Evolutionary conservation across 164 flowering plant species (phyloP), one percentile per base, ranked within the genome.

Genomic region (Nymphaea thermarum): DNA sequence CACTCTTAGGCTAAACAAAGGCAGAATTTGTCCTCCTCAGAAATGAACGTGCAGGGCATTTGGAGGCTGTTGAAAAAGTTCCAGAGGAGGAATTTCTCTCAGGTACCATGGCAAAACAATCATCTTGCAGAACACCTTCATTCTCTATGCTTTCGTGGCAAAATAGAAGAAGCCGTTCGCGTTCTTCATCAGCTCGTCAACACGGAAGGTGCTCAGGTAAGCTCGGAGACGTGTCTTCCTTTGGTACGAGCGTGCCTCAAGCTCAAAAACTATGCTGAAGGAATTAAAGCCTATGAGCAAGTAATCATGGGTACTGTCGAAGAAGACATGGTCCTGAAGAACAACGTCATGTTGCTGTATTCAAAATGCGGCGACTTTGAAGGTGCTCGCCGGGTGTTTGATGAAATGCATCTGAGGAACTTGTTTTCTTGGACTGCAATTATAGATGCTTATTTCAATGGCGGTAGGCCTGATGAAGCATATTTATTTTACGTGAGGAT

Each of bases 391-490:
- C 45, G 64, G 64, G 53, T 76, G 65, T 76, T 76, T 59, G 76
- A 76, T 41, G 71, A 51, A 60, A 76, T 76, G 74, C 43, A 43
- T 6, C 73, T 67, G 47, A 76, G 73, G 51, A 76, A 76, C 64
- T 64, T 76, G 44, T 76, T 72, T 55, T 76, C 76, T 67, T 76
- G 76, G 79, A 73, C 76, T 4, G 76, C 71, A 2, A 62, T 76
- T 4, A 72, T 76, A 43, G 73, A 74, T 5, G 80, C 75, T 18
- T 74, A 64, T 69, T 47, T 64, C 12, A 74, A 74, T 17, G 61
- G 25, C 57, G 72, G 74, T 5, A 67, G 67, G 53, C 45, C 60
- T 14, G 64, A 3, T 4, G 60, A 70, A 55, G 71, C 74, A 4
- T 53, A 72, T 65, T 61, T 36, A 10, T 62, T 70, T 17, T 76